phyloP scores from a whole-genome alignment of 306 rosid species.

The Casuarina equisetifolia region DNA sequence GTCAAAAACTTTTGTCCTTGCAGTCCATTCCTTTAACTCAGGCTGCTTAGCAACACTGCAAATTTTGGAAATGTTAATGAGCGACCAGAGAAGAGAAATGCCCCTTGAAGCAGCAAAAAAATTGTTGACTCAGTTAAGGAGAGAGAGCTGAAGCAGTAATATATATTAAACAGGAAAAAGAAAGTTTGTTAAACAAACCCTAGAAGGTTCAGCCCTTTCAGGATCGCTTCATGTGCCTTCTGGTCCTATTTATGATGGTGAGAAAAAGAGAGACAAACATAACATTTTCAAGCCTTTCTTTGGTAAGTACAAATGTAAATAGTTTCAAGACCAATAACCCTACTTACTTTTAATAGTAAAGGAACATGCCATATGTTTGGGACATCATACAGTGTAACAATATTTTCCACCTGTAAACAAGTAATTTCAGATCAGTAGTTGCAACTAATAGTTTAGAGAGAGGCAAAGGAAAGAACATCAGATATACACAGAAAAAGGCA shows the following conservation, averaged over 20 bases:
- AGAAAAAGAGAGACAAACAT: neutral
- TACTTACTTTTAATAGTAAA: slow-evolving; percentile 74
- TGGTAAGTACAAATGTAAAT: slow-evolving; percentile 9
- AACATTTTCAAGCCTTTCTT: slow-evolving; percentile 9
- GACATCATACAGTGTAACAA: slow-evolving; percentile 87
- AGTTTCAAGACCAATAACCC: slow-evolving; percentile 12
- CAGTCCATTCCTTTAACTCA: slow-evolving; percentile 67
- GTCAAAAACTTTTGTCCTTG: slow-evolving; percentile 57
- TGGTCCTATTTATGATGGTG: slow-evolving; percentile 59
- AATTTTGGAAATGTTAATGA: slow-evolving; percentile 18
- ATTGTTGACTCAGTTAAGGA: slow-evolving; percentile 3
- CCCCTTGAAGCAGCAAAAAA: slow-evolving; percentile 2
- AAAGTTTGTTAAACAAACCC: slow-evolving; percentile 56
- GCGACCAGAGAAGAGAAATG: slow-evolving; percentile 3
- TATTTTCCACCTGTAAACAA: slow-evolving; percentile 63
- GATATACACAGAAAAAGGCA: neutral
- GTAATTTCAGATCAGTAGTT: slow-evolving; percentile 10
- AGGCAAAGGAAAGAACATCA: slow-evolving; percentile 19
- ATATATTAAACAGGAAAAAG: slow-evolving; percentile 11
- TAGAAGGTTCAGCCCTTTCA: slow-evolving; percentile 70
- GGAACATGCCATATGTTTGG: slow-evolving; percentile 98
- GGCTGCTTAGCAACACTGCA: slow-evolving; percentile 61
- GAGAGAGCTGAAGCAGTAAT: slow-evolving; percentile 2
- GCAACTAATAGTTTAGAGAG: neutral
- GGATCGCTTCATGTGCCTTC: slow-evolving; percentile 84